Base-by-base conservation (phyloP, 257 asterid species). In the Capsicum baccatum region DNA sequence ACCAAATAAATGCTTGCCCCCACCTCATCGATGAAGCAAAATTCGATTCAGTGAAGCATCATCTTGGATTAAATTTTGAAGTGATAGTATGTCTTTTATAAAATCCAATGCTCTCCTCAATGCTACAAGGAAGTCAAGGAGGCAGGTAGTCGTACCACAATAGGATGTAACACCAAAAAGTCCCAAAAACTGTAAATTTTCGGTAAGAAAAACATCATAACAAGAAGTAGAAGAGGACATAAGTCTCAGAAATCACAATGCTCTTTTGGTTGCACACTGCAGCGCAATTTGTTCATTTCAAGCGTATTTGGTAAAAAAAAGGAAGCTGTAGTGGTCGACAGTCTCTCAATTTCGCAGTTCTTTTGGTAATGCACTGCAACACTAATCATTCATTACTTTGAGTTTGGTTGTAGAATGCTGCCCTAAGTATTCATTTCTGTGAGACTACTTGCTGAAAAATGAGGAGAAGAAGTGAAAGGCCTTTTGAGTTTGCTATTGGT, bases 101-200 rank as follows among this genome's bases (percentile, higher is more conserved):
- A 76, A 21, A 52, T 52, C 9, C 26, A 21, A 76, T 54, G 63
- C 14, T 26, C 14, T 52, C 60, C 21, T 76, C 59, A 50, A 54
- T 1, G 44, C 62, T 74, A 74, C 80, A 21, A 74, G 80, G 35
- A 42, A 70, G 16, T 42, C 79, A 17, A 70, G 55, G 47, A 50
- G 50, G 62, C 62, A 50, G 44, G 81, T 74, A 74, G 81, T 21
- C 21, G 81, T 50, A 21, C 81, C 81, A 73, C 80, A 73, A 73
- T 48, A 50, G 42, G 21, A 19, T 19, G 44, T 50, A 48, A 12
- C 80, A 76, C 47, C 63, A 52, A 1, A 52, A 26, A 52, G 81
- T 76, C 44, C 59, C 42, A 33, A 76, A 76, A 76, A 13, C 11
- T 26, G 48, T 26, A 76, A 42, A 50, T 33, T 14, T 76, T 52